These are phyloP conservation scores for Rossbeevera mucosa DNA, from an alignment of 768 basidiomycete species.

Conservation along the genomic window DNA sequence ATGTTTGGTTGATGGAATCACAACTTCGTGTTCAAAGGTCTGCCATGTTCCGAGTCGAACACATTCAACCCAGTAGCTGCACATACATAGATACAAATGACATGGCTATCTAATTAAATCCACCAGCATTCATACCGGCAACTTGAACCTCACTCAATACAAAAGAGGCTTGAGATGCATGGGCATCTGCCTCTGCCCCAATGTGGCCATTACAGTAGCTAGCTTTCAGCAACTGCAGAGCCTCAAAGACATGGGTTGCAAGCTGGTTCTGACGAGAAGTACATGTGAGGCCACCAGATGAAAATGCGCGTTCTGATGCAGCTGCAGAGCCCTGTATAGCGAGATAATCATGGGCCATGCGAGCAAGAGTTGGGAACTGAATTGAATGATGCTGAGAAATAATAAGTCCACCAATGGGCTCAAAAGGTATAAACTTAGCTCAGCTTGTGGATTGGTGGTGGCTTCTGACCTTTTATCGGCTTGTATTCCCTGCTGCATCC, in stretches of 20 bases:
- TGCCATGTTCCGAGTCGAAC: no score
- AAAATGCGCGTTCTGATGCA: slow-evolving; percentile 27
- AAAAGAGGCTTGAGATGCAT: not conserved
- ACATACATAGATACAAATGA: not conserved
- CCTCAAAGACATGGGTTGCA: no score
- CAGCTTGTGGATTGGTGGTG: not conserved
- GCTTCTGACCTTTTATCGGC: not conserved
- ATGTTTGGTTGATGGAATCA: no score
- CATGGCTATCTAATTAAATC: not conserved
- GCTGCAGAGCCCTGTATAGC: slow-evolving; percentile 25
- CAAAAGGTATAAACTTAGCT: not conserved
- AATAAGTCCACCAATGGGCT: not conserved
- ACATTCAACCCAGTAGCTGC: not conserved
- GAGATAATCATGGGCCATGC: not conserved
- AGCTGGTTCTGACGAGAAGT: slow-evolving; percentile 2
- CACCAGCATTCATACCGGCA: not conserved
- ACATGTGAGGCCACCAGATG: slow-evolving; percentile 24
- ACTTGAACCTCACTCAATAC: not conserved
- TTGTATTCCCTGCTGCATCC: slow-evolving; percentile 1
- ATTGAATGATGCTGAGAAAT: not conserved
- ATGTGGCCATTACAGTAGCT: no score
- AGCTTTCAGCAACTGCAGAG: no score
- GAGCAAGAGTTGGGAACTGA: not conserved
- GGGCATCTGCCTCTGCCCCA: no score
- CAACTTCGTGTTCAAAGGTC: no score